Evolutionary conservation across 2,329 filamentous ascomycete genomes (phyloP).

Genomic region (Trichoderma sp.): DNA sequence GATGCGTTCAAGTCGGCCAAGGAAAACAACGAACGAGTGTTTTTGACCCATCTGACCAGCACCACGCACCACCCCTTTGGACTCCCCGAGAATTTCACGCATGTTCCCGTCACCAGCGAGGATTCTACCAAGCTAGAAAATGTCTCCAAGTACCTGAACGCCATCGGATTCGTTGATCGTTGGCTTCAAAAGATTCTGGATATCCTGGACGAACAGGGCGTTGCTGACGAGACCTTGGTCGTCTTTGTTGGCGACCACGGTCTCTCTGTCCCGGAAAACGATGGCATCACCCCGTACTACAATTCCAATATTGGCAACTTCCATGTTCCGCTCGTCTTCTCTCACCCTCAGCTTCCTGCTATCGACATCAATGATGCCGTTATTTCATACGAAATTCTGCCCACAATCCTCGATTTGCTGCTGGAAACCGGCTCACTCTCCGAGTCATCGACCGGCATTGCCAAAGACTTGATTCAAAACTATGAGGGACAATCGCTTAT

Average conservation of each 20-base stretch:
- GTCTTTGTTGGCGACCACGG: slow-evolving; percentile 42
- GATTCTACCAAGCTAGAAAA: slow-evolving; percentile 34
- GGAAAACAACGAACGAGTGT: slow-evolving; percentile 39
- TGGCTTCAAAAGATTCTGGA: slow-evolving; percentile 41
- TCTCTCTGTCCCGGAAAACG: slow-evolving; percentile 40
- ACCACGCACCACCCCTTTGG: slow-evolving; percentile 42
- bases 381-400: slow-evolving; percentile 40
- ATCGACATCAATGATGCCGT: slow-evolving; percentile 41
- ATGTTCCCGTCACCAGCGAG: slow-evolving; percentile 18
- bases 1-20: slow-evolving; percentile 39
- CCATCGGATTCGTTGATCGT: slow-evolving; percentile 38
- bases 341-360: slow-evolving; percentile 40
- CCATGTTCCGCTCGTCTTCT: slow-evolving; percentile 41
- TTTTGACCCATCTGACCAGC: slow-evolving; percentile 42
- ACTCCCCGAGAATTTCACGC: slow-evolving; percentile 35
- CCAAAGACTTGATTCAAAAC: slow-evolving; percentile 33
- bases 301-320: slow-evolving; percentile 42
- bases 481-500: slow-evolving; percentile 37
- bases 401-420: slow-evolving; percentile 42
- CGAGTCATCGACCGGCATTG: slow-evolving; percentile 28
- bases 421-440: slow-evolving; percentile 39
- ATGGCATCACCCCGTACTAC: slow-evolving; percentile 40
- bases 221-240: slow-evolving; percentile 40
- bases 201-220: slow-evolving; percentile 38
- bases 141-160: slow-evolving; percentile 42